These are phyloP conservation scores for Suillus cothurnatus DNA, from an alignment of 768 basidiomycete species.

Conservation along the genomic window DNA sequence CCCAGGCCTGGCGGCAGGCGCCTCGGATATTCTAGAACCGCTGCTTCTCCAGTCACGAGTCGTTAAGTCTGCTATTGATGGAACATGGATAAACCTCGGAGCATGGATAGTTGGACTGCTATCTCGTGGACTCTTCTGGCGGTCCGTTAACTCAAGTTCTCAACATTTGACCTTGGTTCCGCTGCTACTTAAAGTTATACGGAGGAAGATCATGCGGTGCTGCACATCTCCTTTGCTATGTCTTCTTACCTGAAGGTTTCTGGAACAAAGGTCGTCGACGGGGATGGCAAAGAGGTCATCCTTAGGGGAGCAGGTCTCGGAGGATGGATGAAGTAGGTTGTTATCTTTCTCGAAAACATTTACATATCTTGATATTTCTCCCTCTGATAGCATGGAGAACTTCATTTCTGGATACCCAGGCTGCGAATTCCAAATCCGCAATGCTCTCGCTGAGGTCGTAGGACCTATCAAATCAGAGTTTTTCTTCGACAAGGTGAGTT, in stretches of 20 bases:
- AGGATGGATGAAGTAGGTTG: conserved; percentile 83
- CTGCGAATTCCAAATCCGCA: conserved; percentile 78
- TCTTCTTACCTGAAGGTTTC: conserved; percentile 53
- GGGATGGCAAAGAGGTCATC: conserved; percentile 56
- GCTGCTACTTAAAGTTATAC: neutral
- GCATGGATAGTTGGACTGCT: neutral
- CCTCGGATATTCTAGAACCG: neutral
- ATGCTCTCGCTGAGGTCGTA: conserved; percentile 61
- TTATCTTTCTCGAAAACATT: conserved; percentile 9
- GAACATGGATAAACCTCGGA: conserved; percentile 18
- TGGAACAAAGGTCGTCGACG: conserved; percentile 63
- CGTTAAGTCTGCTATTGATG: neutral
- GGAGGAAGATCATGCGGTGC: neutral
- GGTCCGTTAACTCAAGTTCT: neutral
- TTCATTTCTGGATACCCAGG: conserved; percentile 81
- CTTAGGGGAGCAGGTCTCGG: conserved; percentile 78
- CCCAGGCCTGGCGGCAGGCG: no score
- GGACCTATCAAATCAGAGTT: conserved; percentile 69
- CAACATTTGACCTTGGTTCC: conserved; percentile 4
- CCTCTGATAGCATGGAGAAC: conserved; percentile 64
- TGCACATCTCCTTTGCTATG: conserved; percentile 15
- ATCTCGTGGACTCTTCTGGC: conserved; percentile 6
- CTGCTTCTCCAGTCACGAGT: neutral
- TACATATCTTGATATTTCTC: conserved; percentile 9
- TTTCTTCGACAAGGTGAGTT: conserved; percentile 80